Base-by-base conservation (phyloP, 768 basidiomycete species). In the Leccinum longicurvipes region DNA sequence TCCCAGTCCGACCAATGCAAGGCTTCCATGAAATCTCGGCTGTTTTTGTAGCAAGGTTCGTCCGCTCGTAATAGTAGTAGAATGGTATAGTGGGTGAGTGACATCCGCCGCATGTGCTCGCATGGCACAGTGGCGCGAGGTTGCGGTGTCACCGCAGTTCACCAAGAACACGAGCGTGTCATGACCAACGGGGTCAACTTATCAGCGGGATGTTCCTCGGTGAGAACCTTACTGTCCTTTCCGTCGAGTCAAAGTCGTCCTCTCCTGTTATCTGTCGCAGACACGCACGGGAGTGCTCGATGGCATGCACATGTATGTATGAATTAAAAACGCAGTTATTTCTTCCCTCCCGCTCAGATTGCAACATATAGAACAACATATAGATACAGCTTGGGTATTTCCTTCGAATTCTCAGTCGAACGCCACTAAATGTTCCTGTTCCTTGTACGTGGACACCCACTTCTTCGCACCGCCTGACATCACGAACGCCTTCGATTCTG, bases 381-480 rank as follows among this genome's bases (percentile, higher is more conserved):
- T 28, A 41, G 1, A 25, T 6, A 29, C 10, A 19, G 14, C 3
- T 32, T 28, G 11, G 46, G 24, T 24, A 23, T 58, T 31, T 11
- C 5, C 14, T 11, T 7, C n/a, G 12, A 8, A 19, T 32, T 17
- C 23, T 58, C 48, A 67, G 44, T 67, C 67, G 21, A 60, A 56
- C 50, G 60, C 67, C 14, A 58, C 58, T 29, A 69, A 57, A 31
- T 62, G 57, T 24, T 68, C 62, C 2, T 73, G 64, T 9, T 53
- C 66, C 17, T 56, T 65, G 58, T 72, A 79, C 42, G 31, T 50
- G 14, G 53, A 45, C 5, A 60, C 27, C 78, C 79, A 82, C 10
- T 69, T 68, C 48, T 73, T 76, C 14, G 74, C 67, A 25, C 79
- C 80, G n/a, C 78, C 80, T 28, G 67, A 52, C 57, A 82, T 68